A percentile compares a stretch with the other conserved stretches of the same genome.
phyloP scores from a whole-genome alignment of 768 basidiomycete genomes.

The Trametes coccinea region DNA sequence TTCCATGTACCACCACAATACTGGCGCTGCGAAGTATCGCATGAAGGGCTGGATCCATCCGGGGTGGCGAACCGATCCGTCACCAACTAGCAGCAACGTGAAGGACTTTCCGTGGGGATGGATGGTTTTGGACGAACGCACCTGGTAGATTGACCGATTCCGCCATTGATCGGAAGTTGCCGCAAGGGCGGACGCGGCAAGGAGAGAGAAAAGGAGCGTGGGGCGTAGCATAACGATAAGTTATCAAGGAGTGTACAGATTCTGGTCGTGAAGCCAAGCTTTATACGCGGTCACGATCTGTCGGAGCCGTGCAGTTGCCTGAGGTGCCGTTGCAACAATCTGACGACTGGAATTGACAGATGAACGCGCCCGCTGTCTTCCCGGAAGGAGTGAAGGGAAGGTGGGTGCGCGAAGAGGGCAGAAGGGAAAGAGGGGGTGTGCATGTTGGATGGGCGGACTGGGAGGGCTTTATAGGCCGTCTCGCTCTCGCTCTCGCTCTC shows the following conservation, averaged over 20 bases:
- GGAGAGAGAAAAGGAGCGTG: constrained; percentile 14
- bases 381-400: neutral
- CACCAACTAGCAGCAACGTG: constrained; percentile 37
- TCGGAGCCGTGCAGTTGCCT: neutral
- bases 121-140: constrained; percentile 13
- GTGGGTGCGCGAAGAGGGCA: neutral
- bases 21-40: constrained; percentile 46
- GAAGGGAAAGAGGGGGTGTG: neutral
- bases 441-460: neutral
- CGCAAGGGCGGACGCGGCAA: constrained; percentile 32
- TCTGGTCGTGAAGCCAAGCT: neutral
- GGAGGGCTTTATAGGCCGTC: constrained; percentile 5
- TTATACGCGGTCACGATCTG: neutral
- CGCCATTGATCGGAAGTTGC: constrained; percentile 52
- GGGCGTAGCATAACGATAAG: neutral
- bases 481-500: neutral
- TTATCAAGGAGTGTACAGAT: neutral
- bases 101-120: neutral
- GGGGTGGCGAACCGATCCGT: constrained; percentile 63
- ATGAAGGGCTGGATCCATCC: constrained; percentile 39
- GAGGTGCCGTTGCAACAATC: too few relatives aligned
- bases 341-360: neutral
- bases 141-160: constrained; percentile 57
- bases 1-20: constrained; percentile 63
- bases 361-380: neutral